Conservation (phyloP, 139 green algal genomes). For the Trebouxia sp. region DNA sequence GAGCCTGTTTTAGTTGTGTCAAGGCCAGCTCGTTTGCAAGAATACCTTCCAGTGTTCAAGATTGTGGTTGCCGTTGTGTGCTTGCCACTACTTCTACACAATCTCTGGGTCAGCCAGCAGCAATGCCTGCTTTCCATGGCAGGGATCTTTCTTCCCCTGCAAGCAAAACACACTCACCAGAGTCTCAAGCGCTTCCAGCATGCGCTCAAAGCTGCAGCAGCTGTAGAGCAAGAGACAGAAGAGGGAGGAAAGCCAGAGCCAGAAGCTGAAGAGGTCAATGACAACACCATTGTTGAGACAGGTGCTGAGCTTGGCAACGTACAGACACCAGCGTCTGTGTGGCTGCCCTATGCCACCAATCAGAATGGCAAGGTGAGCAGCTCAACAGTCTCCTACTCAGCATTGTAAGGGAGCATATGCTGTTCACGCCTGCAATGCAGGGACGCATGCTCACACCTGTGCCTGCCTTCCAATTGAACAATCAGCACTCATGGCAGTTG, state of each 20-base stretch:
- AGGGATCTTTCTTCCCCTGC: not conserved
- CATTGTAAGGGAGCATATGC: not conserved
- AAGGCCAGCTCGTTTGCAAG: not conserved
- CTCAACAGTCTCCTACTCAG: not conserved
- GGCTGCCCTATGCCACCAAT: slow-evolving; percentile 32
- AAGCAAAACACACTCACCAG: not conserved
- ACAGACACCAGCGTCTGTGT: slow-evolving; percentile 42
- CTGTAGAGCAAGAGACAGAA: not conserved
- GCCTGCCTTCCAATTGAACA: too few species aligned
- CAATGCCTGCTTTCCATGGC: slow-evolving; percentile 1
- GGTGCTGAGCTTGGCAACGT: slow-evolving; percentile 31
- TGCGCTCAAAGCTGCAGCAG: not conserved
- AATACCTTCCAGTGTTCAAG: not conserved
- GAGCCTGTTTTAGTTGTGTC: not conserved
- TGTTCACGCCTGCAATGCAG: not conserved
- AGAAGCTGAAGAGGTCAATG: not conserved
- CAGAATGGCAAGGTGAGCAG: slow-evolving; percentile 7
- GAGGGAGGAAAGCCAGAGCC: not conserved
- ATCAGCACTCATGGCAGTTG: too few species aligned
- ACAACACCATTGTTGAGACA: slow-evolving; percentile 9
- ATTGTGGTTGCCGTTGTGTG: not conserved
- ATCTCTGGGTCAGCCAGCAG: not conserved
- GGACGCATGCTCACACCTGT: too few species aligned
- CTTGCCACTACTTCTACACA: not conserved
- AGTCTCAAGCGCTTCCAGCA: not conserved